Percentiles rank a stretch among this genome's conserved stretches.
These are phyloP conservation scores for Tieghemiomyces parasiticus DNA, from an alignment of 192 early-diverging fungal species.

Conservation along the genomic window DNA sequence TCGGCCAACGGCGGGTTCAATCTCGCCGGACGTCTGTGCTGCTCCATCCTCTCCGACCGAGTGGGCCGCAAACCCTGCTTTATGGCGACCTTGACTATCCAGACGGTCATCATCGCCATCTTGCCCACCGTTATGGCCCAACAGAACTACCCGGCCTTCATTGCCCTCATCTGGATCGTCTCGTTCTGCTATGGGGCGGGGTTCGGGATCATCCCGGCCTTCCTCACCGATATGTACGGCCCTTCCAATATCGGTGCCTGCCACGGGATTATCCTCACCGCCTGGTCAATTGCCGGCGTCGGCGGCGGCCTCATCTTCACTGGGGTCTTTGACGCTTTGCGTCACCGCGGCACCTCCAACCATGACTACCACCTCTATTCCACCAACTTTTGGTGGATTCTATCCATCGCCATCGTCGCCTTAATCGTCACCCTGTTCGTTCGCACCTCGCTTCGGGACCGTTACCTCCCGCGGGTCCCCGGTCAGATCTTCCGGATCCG, in stretches of 20 bases:
- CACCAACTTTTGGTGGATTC: constrained; percentile 58
- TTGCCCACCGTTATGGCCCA: constrained; percentile 37
- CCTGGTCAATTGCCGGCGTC: constrained; percentile 55
- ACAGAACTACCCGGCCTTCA: constrained; percentile 36
- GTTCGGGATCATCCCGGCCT: constrained; percentile 61
- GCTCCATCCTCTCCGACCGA: constrained; percentile 33
- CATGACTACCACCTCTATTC: constrained; percentile 28
- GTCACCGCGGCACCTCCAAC: constrained; percentile 26
- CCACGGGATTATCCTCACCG: constrained; percentile 60
- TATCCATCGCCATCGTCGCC: constrained; percentile 34
- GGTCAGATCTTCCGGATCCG: constrained; percentile 47
- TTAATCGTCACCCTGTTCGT: constrained; percentile 40
- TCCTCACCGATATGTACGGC: constrained; percentile 62
- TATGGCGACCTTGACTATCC: constrained; percentile 35
- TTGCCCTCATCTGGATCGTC: constrained; percentile 38
- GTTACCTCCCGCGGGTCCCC: constrained; percentile 37
- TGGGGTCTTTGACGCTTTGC: constrained; percentile 33
- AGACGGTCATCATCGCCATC: constrained; percentile 35
- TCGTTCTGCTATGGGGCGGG: constrained; percentile 61
- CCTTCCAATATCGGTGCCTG: constrained; percentile 57
- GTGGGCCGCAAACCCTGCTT: constrained; percentile 47
- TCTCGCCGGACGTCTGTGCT: constrained; percentile 36
- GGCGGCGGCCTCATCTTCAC: constrained; percentile 53
- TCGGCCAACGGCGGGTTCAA: constrained; percentile 45
- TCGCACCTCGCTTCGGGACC: constrained; percentile 48